Evolutionary conservation across 176 grass and related monocot species (phyloP).

Genomic region (Rhynchospora breviuscula): DNA sequence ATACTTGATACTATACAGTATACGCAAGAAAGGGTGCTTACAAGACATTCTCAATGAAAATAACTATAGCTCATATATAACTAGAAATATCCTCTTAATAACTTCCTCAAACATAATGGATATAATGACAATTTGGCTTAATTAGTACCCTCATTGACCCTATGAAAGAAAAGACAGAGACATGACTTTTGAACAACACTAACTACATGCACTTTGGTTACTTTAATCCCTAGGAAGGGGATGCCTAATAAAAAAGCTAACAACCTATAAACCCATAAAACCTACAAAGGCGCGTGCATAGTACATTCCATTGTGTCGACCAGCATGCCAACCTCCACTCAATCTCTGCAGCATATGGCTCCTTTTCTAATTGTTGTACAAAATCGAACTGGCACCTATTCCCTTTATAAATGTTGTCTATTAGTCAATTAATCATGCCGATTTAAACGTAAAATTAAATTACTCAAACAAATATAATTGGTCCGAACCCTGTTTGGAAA

Average conservation of each 20-base stretch:
- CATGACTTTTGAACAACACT: not conserved
- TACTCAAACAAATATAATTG: not conserved
- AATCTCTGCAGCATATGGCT: not conserved
- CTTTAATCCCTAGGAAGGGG: not conserved
- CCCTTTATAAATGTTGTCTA: not conserved
- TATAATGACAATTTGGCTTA: not conserved
- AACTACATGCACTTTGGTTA: not conserved
- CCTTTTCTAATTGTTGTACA: not conserved
- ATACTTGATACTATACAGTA: not conserved
- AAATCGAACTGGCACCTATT: not conserved
- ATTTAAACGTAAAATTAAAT: not conserved
- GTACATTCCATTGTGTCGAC: conserved; percentile 16
- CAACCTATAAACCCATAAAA: conserved; percentile 14
- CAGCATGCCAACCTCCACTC: conserved; percentile 17
- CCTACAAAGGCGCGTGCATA: conserved; percentile 12
- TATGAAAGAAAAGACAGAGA: not conserved
- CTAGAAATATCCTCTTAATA: not conserved
- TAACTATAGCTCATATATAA: not conserved
- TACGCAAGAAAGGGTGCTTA: not conserved
- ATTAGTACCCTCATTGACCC: not conserved
- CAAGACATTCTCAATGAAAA: not conserved
- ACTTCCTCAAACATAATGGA: not conserved
- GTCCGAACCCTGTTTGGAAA: too few relatives aligned
- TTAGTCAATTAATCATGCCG: not conserved
- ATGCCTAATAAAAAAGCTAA: conserved; percentile 1